phyloP scores from a whole-genome alignment of 129 eudicot genomes.

The Escallonia rubra region DNA sequence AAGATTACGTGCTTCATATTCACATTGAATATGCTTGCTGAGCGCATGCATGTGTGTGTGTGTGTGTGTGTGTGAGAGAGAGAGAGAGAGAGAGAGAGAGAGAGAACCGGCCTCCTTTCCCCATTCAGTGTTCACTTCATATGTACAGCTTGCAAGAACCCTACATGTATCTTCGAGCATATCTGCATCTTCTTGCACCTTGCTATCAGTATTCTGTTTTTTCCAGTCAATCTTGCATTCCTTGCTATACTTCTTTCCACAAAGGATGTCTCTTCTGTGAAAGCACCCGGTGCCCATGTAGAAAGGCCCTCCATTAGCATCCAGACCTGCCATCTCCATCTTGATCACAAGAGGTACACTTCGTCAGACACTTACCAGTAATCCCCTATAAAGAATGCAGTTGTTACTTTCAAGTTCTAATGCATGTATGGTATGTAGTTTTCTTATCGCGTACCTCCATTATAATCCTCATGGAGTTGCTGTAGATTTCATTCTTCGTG shows the following conservation, averaged over 20 bases:
- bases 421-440: neutral
- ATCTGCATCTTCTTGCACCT: neutral
- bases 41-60: neutral
- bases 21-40: neutral
- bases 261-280: constrained; percentile 36
- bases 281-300: constrained; percentile 54
- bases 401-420: too few relatives aligned
- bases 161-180: constrained; percentile 31
- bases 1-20: neutral
- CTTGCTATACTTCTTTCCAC: constrained; percentile 27
- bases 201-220: neutral
- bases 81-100: too few relatives aligned
- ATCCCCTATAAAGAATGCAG: too few relatives aligned
- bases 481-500: constrained; percentile 29
- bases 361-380: too few relatives aligned
- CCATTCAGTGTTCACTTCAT: constrained; percentile 39
- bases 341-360: neutral
- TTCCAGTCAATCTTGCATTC: constrained; percentile 16
- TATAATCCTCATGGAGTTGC: constrained; percentile 14
- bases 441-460: constrained; percentile 18
- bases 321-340: constrained; percentile 40
- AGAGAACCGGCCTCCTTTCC: constrained; percentile 36
- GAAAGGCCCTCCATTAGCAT: constrained; percentile 38
- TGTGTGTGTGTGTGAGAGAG: constrained; percentile 8
- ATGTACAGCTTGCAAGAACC: constrained; percentile 30